phyloP scores from a whole-genome alignment of 2,329 filamentous ascomycete genomes.

The Plenodomus lindquistii region DNA sequence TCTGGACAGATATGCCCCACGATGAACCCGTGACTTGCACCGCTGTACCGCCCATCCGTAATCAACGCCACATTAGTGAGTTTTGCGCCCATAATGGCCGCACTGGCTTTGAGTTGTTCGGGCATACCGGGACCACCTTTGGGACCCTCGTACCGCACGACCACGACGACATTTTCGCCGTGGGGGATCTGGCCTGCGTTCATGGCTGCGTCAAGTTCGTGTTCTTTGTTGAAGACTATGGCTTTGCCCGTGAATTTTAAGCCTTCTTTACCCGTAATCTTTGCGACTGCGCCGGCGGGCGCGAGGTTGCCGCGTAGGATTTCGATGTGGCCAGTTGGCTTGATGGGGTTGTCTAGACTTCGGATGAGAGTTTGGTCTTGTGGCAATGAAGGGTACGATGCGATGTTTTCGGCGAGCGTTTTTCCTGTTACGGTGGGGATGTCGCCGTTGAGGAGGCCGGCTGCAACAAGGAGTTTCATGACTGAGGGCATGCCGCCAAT shows the following conservation, averaged over 20 bases:
- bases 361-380: constrained; percentile 83
- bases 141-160: constrained; percentile 92
- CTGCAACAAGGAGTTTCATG: constrained; percentile 80
- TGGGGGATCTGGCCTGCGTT: constrained; percentile 70
- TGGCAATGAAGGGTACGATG: constrained; percentile 73
- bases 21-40: constrained; percentile 89
- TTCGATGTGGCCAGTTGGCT: constrained; percentile 82
- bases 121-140: constrained; percentile 96
- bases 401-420: constrained; percentile 80
- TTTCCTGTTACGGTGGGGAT: constrained; percentile 84
- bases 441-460: constrained; percentile 73
- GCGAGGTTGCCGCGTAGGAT: constrained; percentile 87
- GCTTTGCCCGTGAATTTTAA: constrained; percentile 79
- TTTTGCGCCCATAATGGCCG: constrained; percentile 90
- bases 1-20: constrained; percentile 93
- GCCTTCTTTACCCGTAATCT: constrained; percentile 96
- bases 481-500: constrained; percentile 85
- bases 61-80: constrained; percentile 87
- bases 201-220: constrained; percentile 74
- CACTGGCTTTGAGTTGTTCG: constrained; percentile 85
- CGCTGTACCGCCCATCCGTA: constrained; percentile 88
- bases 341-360: constrained; percentile 80
- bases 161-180: constrained; percentile 81
- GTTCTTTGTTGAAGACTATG: constrained; percentile 84
- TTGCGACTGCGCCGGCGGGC: constrained; percentile 86